These are phyloP conservation scores for Alloteropsis semialata DNA, from an alignment of 176 grass and related monocot species.

Conservation along the genomic window DNA sequence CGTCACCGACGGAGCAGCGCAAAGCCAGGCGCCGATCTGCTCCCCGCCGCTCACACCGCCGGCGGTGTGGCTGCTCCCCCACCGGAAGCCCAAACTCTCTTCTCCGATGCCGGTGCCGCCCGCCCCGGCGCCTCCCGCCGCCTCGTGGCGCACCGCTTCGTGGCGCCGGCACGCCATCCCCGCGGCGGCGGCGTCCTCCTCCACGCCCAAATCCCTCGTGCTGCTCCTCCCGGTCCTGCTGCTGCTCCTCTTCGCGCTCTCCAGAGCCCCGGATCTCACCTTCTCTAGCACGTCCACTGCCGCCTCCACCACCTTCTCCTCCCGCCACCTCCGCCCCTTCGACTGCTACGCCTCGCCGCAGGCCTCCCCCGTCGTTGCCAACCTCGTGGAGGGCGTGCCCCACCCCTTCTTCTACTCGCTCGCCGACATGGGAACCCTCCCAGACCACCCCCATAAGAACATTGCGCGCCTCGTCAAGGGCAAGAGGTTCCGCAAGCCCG, in stretches of 20 bases:
- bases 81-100: background rate
- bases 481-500: constrained; percentile 80
- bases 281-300: background rate
- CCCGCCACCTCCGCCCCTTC: constrained; percentile 43
- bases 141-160: constrained; percentile 37
- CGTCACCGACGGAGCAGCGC: background rate
- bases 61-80: background rate
- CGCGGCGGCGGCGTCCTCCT: constrained; percentile 9
- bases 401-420: constrained; percentile 83
- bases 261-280: constrained; percentile 36
- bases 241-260: constrained; percentile 51
- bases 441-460: constrained; percentile 78
- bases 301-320: background rate
- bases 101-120: constrained; percentile 26
- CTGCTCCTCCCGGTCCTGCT: constrained; percentile 53
- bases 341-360: constrained; percentile 76
- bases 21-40: background rate
- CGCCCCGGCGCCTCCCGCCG: background rate
- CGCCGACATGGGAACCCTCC: constrained; percentile 73
- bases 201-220: constrained; percentile 30
- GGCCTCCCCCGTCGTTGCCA: constrained; percentile 84
- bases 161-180: constrained; percentile 48
- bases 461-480: constrained; percentile 77
- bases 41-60: background rate
- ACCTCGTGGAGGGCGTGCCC: constrained; percentile 78